phyloP scores from a whole-genome alignment of 768 basidiomycete species.

The Lactarius sp. region DNA sequence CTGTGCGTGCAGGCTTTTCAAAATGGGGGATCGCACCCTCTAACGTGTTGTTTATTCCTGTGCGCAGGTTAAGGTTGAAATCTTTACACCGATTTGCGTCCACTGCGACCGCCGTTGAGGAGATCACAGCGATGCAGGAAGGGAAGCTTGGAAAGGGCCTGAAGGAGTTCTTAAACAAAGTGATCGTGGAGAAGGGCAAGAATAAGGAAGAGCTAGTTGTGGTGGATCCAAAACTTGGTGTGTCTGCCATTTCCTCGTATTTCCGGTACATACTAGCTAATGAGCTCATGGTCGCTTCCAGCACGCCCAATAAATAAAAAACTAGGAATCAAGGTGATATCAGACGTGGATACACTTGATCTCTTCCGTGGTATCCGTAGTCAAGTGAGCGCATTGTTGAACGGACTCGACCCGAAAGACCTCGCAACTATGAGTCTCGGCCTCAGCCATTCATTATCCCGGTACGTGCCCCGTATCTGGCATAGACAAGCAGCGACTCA shows the following conservation, averaged over 20 bases:
- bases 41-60: slow-evolving; percentile 5
- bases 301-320: slow-evolving; percentile 79
- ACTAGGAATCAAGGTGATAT: slow-evolving; percentile 79
- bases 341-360: slow-evolving; percentile 60
- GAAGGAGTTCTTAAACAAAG: slow-evolving; percentile 87
- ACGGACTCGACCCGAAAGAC: slow-evolving; percentile 90
- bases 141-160: slow-evolving; percentile 91
- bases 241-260: slow-evolving; percentile 28
- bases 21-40: neutral
- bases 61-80: slow-evolving; percentile 79
- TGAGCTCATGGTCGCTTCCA: neutral
- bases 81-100: slow-evolving; percentile 95
- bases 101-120: slow-evolving; percentile 95
- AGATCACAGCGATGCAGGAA: slow-evolving; percentile 86
- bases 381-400: slow-evolving; percentile 81
- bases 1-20: slow-evolving; percentile 53
- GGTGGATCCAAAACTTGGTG: slow-evolving; percentile 87
- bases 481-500: neutral
- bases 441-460: slow-evolving; percentile 92
- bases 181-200: slow-evolving; percentile 86
- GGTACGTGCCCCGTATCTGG: slow-evolving; percentile 44
- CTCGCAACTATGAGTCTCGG: slow-evolving; percentile 97
- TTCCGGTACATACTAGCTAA: neutral
- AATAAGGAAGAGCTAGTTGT: slow-evolving; percentile 81
- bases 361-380: slow-evolving; percentile 94